phyloP scores from a whole-genome alignment of 1,284 basidiomycete genomes.

The Anthracocystis panici-leucophaei region DNA sequence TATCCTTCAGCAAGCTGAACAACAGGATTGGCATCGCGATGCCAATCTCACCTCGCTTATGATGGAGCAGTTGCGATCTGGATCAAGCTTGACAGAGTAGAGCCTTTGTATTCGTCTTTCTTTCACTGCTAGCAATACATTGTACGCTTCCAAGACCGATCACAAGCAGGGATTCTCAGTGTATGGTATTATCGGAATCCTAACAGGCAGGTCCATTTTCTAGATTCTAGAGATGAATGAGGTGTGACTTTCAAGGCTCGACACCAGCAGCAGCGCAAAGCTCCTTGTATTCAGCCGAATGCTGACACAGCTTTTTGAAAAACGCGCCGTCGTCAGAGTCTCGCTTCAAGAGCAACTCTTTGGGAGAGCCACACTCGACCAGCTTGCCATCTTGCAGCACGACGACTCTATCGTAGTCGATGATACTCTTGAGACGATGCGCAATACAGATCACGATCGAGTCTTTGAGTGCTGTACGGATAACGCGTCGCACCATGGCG shows the following conservation, averaged over 20 bases:
- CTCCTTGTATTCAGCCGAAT: slow-evolving; percentile 37
- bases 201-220: not conserved
- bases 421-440: slow-evolving; percentile 44
- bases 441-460: slow-evolving; percentile 70
- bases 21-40: slow-evolving; percentile 39
- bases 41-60: slow-evolving; percentile 30
- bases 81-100: slow-evolving; percentile 17
- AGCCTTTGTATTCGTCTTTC: too few species aligned
- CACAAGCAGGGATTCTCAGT: not conserved
- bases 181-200: not conserved
- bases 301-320: slow-evolving; percentile 40
- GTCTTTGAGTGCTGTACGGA: slow-evolving; percentile 43
- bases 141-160: not conserved
- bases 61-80: slow-evolving; percentile 40
- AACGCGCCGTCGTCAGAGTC: slow-evolving; percentile 24
- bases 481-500: slow-evolving; percentile 46
- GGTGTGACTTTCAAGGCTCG: not conserved
- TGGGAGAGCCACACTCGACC: slow-evolving; percentile 83
- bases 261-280: slow-evolving; percentile 38
- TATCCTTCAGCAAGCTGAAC: slow-evolving; percentile 26
- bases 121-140: not conserved
- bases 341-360: slow-evolving; percentile 28
- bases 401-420: slow-evolving; percentile 79
- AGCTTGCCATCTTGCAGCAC: slow-evolving; percentile 71
- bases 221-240: not conserved